phyloP scores from a whole-genome alignment of 805 yeast genomes.

The Candida yuanshanica region DNA sequence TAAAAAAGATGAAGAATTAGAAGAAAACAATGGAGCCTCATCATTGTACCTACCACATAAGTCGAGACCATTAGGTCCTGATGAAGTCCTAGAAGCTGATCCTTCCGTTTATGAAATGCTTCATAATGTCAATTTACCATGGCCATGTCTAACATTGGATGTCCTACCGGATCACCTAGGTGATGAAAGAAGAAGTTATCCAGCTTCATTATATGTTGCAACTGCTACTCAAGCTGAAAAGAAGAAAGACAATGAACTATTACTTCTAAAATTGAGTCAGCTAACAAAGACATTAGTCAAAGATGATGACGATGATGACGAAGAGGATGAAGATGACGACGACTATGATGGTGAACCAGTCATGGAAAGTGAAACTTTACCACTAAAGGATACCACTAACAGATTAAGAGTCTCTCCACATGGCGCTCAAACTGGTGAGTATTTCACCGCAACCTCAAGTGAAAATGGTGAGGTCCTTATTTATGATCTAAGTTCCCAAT shows the following conservation, averaged over 20 bases:
- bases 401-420: slow-evolving; percentile 82
- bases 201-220: slow-evolving; percentile 78
- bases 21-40: slow-evolving; percentile 34
- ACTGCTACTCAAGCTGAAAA: slow-evolving; percentile 92
- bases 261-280: slow-evolving; percentile 76
- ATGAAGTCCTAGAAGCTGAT: slow-evolving; percentile 94
- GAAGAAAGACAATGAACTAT: slow-evolving; percentile 82
- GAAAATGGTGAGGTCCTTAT: slow-evolving; percentile 88
- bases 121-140: slow-evolving; percentile 87
- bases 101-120: slow-evolving; percentile 95
- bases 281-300: slow-evolving; percentile 82
- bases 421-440: slow-evolving; percentile 68
- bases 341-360: slow-evolving; percentile 76
- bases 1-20: slow-evolving; percentile 32
- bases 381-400: slow-evolving; percentile 80
- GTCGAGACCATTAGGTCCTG: slow-evolving; percentile 88
- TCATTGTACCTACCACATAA: slow-evolving; percentile 79
- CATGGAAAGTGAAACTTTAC: slow-evolving; percentile 76
- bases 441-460: slow-evolving; percentile 79
- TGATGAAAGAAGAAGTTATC: slow-evolving; percentile 80
- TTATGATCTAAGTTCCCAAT: slow-evolving; percentile 75
- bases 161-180: slow-evolving; percentile 84
- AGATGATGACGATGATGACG: slow-evolving; percentile 73
- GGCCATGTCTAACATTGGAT: slow-evolving; percentile 96
- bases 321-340: slow-evolving; percentile 68